Evolutionary conservation across 139 green algal species (phyloP), one percentile per base, ranked within the genome.

Genomic region (Zygnema circumcarinatum): DNA sequence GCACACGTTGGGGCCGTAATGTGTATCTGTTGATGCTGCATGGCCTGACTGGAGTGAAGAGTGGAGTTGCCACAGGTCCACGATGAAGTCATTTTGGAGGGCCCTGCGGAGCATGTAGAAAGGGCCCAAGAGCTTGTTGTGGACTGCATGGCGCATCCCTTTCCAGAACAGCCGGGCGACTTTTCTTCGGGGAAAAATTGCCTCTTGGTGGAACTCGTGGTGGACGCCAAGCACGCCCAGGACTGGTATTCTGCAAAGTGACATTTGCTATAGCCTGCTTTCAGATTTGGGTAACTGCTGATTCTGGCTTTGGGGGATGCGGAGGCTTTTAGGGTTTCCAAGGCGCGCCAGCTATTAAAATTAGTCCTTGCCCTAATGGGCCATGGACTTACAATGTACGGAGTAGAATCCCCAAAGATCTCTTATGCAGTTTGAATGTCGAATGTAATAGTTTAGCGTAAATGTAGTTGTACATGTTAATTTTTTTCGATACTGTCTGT

Each of bases 211-310:
- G 94, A 96, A 38, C 94, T 99, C 47, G 84, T 88, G 1, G 96
- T 98, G 31, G 96, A 98, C 84, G 94, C 92, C 40, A 98, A 98
- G 36, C 91, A 88, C 42, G 97, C 95, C 22, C 92, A 96, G 79
- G 98, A 94, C 0, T 99, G 97, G 97, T 98, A 96, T 79, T 96
- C 98, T 42, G 97, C 97, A 36, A 99, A 99, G 93, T 99, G 16
- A 78, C 11, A 78, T 11, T 16, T 78, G 3, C 11, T 78, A 41
- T 78, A 29, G 69, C 16, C 16, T 62, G 16, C n/a, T n/a, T n/a
- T n/a, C n/a, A n/a, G n/a, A n/a, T n/a, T n/a, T n/a, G n/a, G n/a
- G n/a, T n/a, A n/a, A n/a, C n/a, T n/a, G n/a, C n/a, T n/a, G n/a
- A n/a, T n/a, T n/a, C n/a, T n/a, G n/a, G n/a, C n/a, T n/a, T n/a